A percentile compares a stretch with the other conserved stretches of the same genome.
Conservation (phyloP, 1,284 basidiomycete species). For the Papiliotrema flavescens region DNA sequence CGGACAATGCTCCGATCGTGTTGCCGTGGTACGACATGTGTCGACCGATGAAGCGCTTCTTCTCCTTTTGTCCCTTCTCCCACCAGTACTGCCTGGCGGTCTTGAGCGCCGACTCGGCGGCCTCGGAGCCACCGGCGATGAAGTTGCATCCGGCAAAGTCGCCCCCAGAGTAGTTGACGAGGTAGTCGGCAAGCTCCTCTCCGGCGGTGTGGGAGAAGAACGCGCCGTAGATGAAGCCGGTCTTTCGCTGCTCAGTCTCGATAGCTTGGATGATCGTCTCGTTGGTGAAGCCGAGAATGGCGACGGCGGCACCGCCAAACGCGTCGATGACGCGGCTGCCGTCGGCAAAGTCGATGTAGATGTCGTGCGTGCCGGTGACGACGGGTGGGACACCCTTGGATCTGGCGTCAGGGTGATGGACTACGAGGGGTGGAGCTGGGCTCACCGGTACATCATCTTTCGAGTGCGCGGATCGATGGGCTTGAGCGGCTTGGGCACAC, state of each 20-base stretch:
- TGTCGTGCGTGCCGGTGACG: not conserved
- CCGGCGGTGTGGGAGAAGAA: not conserved
- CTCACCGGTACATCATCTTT: not conserved
- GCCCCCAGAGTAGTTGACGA: constrained; percentile 3
- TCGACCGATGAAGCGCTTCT: constrained; percentile 75
- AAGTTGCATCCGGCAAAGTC: constrained; percentile 7
- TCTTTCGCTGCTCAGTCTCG: not conserved
- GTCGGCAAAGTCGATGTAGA: not conserved
- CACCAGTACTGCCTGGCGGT: constrained; percentile 46
- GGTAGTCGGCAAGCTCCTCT: constrained; percentile 5
- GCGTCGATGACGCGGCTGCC: not conserved
- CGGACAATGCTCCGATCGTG: constrained; percentile 55
- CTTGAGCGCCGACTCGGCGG: constrained; percentile 34
- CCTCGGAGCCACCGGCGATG: constrained; percentile 24
- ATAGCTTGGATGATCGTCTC: not conserved
- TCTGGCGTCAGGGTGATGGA: not conserved
- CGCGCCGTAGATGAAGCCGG: not conserved
- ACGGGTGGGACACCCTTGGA: not conserved
- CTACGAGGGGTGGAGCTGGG: not conserved
- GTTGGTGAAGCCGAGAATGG: not conserved
- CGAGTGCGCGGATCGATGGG: not conserved
- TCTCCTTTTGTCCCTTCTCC: constrained; percentile 64
- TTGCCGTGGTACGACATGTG: constrained; percentile 80
- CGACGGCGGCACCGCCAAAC: not conserved
- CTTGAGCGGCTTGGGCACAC: not conserved